Conservation (phyloP, 805 yeast species). For the Spathaspora gorwiae region DNA sequence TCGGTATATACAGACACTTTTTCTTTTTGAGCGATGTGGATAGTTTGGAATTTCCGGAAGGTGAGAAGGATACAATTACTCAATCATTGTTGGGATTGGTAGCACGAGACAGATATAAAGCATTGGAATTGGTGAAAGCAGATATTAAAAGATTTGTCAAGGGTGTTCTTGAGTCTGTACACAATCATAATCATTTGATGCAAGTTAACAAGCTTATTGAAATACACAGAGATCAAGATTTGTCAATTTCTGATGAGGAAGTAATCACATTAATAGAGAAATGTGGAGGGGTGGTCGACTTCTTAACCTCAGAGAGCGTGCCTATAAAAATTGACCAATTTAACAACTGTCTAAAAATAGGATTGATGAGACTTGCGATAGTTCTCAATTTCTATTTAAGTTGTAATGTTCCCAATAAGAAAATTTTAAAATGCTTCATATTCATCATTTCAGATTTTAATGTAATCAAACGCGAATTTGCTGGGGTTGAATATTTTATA, state of each 20-base stretch:
- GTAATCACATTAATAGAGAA: neutral
- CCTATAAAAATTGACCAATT: slow-evolving; percentile 18
- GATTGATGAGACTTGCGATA: slow-evolving; percentile 14
- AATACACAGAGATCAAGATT: neutral
- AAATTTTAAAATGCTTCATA: slow-evolving; percentile 5
- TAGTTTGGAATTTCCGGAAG: neutral
- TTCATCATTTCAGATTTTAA: slow-evolving; percentile 24
- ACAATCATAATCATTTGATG: slow-evolving; percentile 1
- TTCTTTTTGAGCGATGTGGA: slow-evolving; percentile 13
- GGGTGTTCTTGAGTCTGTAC: neutral
- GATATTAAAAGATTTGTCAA: neutral
- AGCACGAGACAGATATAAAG: neutral
- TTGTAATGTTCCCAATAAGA: neutral
- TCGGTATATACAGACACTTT: slow-evolving; percentile 17
- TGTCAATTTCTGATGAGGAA: neutral
- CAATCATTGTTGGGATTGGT: neutral
- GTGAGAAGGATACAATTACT: neutral
- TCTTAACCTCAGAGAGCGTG: neutral
- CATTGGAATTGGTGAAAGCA: neutral
- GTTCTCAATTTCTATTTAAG: slow-evolving; percentile 12
- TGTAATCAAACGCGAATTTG: slow-evolving; percentile 15
- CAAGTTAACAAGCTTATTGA: slow-evolving; percentile 2
- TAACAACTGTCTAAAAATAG: slow-evolving; percentile 12
- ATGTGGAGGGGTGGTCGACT: neutral
- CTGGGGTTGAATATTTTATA: slow-evolving; percentile 12